These are phyloP conservation scores for Medicago lupulina DNA, from an alignment of 306 rosid genomes.

Conservation along the genomic window DNA sequence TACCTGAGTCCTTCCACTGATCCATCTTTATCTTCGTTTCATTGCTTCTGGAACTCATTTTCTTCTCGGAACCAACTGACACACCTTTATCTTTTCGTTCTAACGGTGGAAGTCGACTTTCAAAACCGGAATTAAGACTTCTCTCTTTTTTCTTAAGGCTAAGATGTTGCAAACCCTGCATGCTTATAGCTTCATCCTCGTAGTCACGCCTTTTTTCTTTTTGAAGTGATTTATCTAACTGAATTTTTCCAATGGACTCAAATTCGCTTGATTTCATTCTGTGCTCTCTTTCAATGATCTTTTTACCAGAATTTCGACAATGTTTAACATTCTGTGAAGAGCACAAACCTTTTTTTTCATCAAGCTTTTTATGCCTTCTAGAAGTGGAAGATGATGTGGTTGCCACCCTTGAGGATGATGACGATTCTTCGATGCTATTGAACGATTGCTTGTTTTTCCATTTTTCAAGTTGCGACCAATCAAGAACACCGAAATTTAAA, in stretches of 20 bases:
- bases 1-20: slow-evolving; percentile 43
- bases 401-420: slow-evolving; percentile 47
- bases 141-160: slow-evolving; percentile 53
- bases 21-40: slow-evolving; percentile 51
- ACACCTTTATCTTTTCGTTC: slow-evolving; percentile 43
- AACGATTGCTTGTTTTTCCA: slow-evolving; percentile 69
- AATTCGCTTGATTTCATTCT: slow-evolving; percentile 43
- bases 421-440: slow-evolving; percentile 41
- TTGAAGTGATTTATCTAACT: slow-evolving; percentile 46
- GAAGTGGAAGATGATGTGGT: slow-evolving; percentile 42
- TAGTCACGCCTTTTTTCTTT: slow-evolving; percentile 47
- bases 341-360: slow-evolving; percentile 37
- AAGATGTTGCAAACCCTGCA: slow-evolving; percentile 46
- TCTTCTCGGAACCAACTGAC: slow-evolving; percentile 47
- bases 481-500: slow-evolving; percentile 91
- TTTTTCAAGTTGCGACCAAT: slow-evolving; percentile 82
- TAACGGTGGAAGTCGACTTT: slow-evolving; percentile 44
- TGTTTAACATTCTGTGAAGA: slow-evolving; percentile 49
- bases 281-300: slow-evolving; percentile 40
- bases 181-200: slow-evolving; percentile 48
- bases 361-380: slow-evolving; percentile 40
- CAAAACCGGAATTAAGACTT: slow-evolving; percentile 43
- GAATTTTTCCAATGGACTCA: slow-evolving; percentile 45
- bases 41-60: slow-evolving; percentile 35
- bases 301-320: slow-evolving; percentile 53